A percentile compares a stretch with the other conserved stretches of the same genome.
Conservation (phyloP, 495 filamentous ascomycete species). For the Cladorrhinum samala region DNA sequence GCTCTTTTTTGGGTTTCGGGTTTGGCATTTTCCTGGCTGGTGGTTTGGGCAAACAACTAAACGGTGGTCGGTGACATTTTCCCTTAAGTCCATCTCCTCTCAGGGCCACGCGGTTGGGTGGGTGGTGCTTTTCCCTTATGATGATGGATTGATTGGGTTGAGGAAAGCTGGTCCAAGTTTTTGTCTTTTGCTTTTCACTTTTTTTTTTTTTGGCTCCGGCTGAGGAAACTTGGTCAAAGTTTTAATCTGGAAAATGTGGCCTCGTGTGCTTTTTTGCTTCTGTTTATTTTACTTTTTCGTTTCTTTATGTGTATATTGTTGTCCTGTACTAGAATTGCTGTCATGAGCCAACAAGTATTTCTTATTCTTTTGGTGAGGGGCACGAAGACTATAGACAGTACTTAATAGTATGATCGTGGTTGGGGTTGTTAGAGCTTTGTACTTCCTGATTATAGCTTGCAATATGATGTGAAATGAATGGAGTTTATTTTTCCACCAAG, state of each 20-base stretch:
- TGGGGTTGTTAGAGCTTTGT: no score
- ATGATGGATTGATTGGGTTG: no score
- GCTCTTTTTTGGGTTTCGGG: background rate
- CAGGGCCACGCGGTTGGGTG: no score
- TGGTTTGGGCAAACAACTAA: background rate
- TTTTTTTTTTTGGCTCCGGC: no score
- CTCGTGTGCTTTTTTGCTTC: conserved; percentile 1
- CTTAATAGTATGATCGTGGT: conserved; percentile 10
- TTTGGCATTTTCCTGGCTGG: conserved; percentile 6
- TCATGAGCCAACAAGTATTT: conserved; percentile 1
- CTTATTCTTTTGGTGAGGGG: background rate
- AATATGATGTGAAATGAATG: no score
- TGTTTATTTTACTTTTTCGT: conserved; percentile 8
- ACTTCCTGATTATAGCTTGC: no score
- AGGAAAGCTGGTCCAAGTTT: background rate
- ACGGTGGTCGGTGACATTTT: background rate
- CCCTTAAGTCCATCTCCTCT: no score
- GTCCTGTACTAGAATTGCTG: conserved; percentile 10
- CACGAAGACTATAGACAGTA: conserved; percentile 6
- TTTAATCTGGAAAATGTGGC: background rate
- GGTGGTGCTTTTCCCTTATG: no score
- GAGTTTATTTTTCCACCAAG: no score
- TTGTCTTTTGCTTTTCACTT: background rate
- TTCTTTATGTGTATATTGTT: conserved; percentile 17
- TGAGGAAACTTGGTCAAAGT: background rate